These are phyloP conservation scores for Sphagnum magellanicum DNA, from an alignment of 228 moss, liverwort and hornwort species.

Conservation along the genomic window DNA sequence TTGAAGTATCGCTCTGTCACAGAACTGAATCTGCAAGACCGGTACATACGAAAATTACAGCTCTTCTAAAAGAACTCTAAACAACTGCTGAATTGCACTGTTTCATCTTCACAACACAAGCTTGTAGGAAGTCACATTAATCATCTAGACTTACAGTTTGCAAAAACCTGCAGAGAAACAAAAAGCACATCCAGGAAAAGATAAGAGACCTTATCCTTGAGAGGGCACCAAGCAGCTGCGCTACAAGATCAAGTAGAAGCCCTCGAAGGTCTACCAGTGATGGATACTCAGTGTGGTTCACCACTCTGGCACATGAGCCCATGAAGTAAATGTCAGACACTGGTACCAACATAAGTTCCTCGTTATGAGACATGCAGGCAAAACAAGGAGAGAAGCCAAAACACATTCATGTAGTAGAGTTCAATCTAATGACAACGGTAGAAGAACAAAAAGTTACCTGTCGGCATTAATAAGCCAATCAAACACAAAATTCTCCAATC, in stretches of 20 bases:
- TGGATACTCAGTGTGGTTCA: constrained; percentile 89
- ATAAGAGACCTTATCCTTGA: constrained; percentile 74
- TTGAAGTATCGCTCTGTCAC: constrained; percentile 90
- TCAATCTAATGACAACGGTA: too few species aligned
- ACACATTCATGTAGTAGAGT: too few species aligned
- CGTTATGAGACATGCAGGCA: background rate
- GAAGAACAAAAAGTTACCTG: constrained; percentile 34
- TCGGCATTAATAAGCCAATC: constrained; percentile 99
- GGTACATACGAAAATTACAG: background rate
- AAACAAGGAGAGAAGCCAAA: too few species aligned
- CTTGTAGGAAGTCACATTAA: too few species aligned
- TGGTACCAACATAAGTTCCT: background rate
- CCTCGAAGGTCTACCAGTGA: constrained; percentile 94
- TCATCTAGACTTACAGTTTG: too few species aligned
- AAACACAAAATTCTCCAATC: constrained; percentile 87
- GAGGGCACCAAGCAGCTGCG: constrained; percentile 93
- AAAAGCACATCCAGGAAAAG: background rate
- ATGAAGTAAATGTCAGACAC: background rate
- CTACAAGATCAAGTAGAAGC: constrained; percentile 88
- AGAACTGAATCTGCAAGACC: constrained; percentile 72
- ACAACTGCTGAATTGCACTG: background rate
- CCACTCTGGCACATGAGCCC: constrained; percentile 45
- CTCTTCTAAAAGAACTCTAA: background rate
- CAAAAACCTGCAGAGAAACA: too few species aligned
- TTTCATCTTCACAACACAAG: too few species aligned